Percentiles rank a stretch among this genome's conserved stretches.
These are phyloP conservation scores for Lagerstroemia speciosa DNA, from an alignment of 345 rosid genomes.

Conservation along the genomic window DNA sequence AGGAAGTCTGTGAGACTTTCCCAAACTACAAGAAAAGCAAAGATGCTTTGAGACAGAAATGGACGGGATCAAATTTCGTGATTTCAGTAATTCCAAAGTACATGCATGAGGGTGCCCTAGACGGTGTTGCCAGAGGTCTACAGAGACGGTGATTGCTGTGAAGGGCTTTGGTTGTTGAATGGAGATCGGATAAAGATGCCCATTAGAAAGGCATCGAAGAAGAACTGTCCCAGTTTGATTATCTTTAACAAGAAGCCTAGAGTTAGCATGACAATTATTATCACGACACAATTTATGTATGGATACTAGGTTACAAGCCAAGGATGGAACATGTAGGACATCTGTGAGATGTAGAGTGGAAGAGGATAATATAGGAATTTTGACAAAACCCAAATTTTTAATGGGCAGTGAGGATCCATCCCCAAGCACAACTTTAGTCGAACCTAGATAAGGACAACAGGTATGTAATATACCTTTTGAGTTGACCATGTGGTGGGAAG, in stretches of 20 bases:
- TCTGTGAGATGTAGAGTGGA: not conserved
- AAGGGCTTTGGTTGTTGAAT: no score
- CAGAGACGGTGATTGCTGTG: no score
- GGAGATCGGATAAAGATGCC: no score
- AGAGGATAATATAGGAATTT: not conserved
- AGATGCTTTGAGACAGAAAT: no score
- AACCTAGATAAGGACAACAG: not conserved
- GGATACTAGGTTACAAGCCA: not conserved
- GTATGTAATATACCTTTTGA: no score
- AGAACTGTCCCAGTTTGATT: not conserved
- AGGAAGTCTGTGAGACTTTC: not conserved
- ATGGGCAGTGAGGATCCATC: not conserved
- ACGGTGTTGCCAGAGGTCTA: no score
- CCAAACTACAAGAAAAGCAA: not conserved
- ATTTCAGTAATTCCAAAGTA: no score
- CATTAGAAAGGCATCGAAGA: not conserved
- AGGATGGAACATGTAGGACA: not conserved
- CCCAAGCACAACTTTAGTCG: not conserved
- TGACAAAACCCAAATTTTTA: not conserved
- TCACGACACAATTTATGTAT: not conserved
- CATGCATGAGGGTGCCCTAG: no score
- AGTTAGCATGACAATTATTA: not conserved
- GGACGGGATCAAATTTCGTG: no score
- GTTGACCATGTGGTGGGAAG: no score
- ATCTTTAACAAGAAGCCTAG: not conserved